Conservation (phyloP, 2,329 filamentous ascomycete genomes). For the Colletotrichum noveboracense region DNA sequence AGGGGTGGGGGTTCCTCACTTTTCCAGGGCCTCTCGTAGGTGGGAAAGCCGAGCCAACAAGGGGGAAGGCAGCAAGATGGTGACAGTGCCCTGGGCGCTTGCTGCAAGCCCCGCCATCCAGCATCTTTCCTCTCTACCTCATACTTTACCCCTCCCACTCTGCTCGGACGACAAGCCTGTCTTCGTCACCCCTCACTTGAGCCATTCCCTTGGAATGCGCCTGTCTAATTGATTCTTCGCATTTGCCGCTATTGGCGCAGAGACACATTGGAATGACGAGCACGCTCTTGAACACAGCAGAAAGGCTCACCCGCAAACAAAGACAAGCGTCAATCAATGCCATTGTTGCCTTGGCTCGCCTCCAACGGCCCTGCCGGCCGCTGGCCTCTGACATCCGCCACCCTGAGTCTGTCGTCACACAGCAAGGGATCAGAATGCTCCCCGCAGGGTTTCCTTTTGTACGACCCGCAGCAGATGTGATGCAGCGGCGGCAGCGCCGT, state of each 20-base stretch:
- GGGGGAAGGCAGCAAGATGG: neutral
- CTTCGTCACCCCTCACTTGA: neutral
- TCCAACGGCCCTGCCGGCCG: neutral
- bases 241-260: neutral
- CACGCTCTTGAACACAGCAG: neutral
- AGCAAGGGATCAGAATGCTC: constrained; percentile 12
- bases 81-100: neutral
- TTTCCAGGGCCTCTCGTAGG: neutral
- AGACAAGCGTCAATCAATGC: neutral
- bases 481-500: constrained; percentile 5
- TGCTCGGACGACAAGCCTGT: neutral
- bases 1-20: neutral
- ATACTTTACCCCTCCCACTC: constrained; percentile 15
- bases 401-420: constrained; percentile 17
- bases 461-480: constrained; percentile 20
- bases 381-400: neutral
- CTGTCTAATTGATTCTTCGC: neutral
- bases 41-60: neutral
- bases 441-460: constrained; percentile 14
- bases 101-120: constrained; percentile 14
- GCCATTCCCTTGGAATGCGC: neutral
- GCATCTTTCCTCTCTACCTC: constrained; percentile 18
- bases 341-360: neutral
- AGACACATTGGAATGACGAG: neutral
- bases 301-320: neutral